Evolutionary conservation across 2,329 filamentous ascomycete genomes (phyloP).

Genomic region (Emericellopsis atlantica): DNA sequence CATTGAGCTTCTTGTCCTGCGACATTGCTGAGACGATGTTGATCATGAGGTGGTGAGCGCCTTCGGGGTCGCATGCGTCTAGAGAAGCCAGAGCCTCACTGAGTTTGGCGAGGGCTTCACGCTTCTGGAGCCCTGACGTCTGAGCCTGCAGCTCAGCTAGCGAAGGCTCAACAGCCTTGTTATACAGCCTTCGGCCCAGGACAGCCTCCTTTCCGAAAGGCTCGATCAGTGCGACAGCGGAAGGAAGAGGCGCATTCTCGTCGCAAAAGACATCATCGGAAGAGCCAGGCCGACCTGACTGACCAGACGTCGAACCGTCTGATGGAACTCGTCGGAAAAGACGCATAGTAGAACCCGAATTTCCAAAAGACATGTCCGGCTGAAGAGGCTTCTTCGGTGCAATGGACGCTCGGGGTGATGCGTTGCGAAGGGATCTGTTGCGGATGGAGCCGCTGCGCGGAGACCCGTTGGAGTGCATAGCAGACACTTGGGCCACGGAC

Average conservation of each 20-base stretch:
- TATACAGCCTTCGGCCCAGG: conserved; percentile 70
- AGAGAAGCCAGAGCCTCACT: conserved; percentile 78
- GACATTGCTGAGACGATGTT: conserved; percentile 63
- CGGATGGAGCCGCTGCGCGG: conserved; percentile 13
- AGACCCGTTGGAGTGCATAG: conserved; percentile 25
- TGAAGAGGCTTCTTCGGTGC: conserved; percentile 67
- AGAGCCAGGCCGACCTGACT: conserved; percentile 19
- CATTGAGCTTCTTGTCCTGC: conserved; percentile 52
- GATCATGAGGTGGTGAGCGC: conserved; percentile 73
- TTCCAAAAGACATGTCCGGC: conserved; percentile 86
- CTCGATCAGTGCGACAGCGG: conserved; percentile 31
- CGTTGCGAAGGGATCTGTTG: conserved; percentile 11
- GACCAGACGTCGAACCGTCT: conserved; percentile 40
- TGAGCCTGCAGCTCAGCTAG: conserved; percentile 82
- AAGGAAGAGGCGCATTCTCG: conserved; percentile 52
- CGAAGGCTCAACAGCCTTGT: conserved; percentile 67
- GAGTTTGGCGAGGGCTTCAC: conserved; percentile 71
- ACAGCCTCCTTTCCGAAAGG: conserved; percentile 67
- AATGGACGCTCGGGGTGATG: conserved; percentile 27
- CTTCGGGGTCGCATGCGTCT: conserved; percentile 81
- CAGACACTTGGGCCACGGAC: conserved; percentile 23
- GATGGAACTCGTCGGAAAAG: conserved; percentile 81
- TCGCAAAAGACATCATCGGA: conserved; percentile 34
- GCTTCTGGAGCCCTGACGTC: conserved; percentile 51
- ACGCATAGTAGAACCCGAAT: conserved; percentile 81